These are phyloP conservation scores for Hanseniaspora jakobsenii DNA, from an alignment of 805 yeast genomes.

Conservation along the genomic window DNA sequence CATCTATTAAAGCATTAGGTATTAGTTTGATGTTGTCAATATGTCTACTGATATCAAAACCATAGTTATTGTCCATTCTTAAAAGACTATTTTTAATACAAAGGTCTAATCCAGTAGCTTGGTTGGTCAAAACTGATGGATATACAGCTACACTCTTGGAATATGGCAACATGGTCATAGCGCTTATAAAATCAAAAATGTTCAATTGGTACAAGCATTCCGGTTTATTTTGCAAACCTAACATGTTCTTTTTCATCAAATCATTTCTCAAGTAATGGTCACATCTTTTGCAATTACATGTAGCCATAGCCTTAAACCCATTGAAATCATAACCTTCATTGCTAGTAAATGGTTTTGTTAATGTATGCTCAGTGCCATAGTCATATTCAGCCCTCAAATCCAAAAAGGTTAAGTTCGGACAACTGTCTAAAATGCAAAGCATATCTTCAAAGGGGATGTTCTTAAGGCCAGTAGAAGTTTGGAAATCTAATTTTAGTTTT, in stretches of 20 bases:
- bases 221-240: constrained; percentile 21
- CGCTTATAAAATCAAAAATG: constrained; percentile 29
- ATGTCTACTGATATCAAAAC: constrained; percentile 5
- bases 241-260: constrained; percentile 28
- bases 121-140: constrained; percentile 33
- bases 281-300: constrained; percentile 26
- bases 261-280: constrained; percentile 26
- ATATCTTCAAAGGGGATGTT: constrained; percentile 28
- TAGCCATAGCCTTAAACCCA: constrained; percentile 9
- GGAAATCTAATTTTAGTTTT: constrained; percentile 33
- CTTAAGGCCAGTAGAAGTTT: constrained; percentile 28
- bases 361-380: constrained; percentile 10
- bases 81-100: constrained; percentile 10
- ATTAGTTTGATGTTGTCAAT: constrained; percentile 13
- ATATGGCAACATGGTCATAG: constrained; percentile 31
- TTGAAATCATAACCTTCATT: constrained; percentile 2
- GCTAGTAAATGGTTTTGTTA: constrained; percentile 25
- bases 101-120: constrained; percentile 8
- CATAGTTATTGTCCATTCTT: constrained; percentile 12
- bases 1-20: constrained; percentile 1
- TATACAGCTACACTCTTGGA: constrained; percentile 35
- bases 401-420: constrained; percentile 29
- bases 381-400: constrained; percentile 29
- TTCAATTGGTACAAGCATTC: constrained; percentile 28
- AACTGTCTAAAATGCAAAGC: constrained; percentile 27